Percentiles rank a stretch among this genome's conserved stretches.
These are phyloP conservation scores for Centrapalus pauciflorus DNA, from an alignment of 129 eudicot genomes.

Conservation along the genomic window DNA sequence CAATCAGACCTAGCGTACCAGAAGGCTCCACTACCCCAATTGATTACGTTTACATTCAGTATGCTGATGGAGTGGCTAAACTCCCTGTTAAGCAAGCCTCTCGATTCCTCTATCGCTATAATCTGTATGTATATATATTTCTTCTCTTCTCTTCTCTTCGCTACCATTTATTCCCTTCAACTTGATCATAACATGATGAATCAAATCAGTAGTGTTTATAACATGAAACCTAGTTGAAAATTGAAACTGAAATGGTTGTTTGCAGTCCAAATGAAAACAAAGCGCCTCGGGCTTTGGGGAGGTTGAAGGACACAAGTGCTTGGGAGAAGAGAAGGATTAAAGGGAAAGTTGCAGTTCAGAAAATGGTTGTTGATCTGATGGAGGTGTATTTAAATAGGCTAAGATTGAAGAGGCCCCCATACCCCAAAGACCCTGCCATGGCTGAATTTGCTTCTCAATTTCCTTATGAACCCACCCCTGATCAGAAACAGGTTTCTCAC, in stretches of 20 bases:
- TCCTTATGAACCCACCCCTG: conserved; percentile 83
- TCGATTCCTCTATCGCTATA: conserved; percentile 80
- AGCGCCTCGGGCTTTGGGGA: conserved; percentile 76
- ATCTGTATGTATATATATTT: conserved; percentile 54
- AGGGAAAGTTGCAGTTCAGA: conserved; percentile 97
- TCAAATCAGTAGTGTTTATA: not conserved
- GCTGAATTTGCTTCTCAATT: conserved; percentile 71
- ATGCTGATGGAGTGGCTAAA: conserved; percentile 94
- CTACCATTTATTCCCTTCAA: not conserved
- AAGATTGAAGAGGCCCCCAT: conserved; percentile 71
- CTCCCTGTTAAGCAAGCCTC: conserved; percentile 87
- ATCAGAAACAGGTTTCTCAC: conserved; percentile 59
- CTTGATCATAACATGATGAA: not conserved
- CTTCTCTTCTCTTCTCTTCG: not conserved
- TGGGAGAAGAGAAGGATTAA: conserved; percentile 93
- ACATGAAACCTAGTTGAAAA: no score
- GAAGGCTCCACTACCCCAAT: conserved; percentile 40
- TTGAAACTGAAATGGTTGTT: not conserved
- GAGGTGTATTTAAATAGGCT: conserved; percentile 87
- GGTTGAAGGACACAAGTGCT: conserved; percentile 74
- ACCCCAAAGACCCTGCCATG: conserved; percentile 67
- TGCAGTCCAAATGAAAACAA: conserved; percentile 84
- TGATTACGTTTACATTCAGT: conserved; percentile 90
- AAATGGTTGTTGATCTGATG: conserved; percentile 97
- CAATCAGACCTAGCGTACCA: conserved; percentile 62